Evolutionary conservation across 2,329 filamentous ascomycete genomes (phyloP).

Genomic region (Orbilia javanica): DNA sequence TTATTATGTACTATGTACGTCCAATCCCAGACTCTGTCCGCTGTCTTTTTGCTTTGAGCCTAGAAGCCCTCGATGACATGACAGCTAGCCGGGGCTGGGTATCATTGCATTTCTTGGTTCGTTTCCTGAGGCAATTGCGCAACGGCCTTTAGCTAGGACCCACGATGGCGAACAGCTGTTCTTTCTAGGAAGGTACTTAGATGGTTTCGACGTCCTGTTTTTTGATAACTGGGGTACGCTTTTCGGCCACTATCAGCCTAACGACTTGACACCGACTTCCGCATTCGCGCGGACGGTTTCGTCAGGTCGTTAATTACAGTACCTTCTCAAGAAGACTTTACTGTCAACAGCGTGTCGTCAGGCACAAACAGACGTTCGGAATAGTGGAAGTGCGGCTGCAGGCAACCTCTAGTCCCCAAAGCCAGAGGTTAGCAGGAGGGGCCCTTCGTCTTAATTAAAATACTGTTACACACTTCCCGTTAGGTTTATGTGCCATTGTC

Average conservation of each 20-base stretch:
- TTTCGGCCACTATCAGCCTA: slow-evolving; percentile 34
- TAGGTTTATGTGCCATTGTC: background rate
- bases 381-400: background rate
- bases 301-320: background rate
- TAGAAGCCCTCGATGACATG: slow-evolving; percentile 17
- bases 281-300: slow-evolving; percentile 31
- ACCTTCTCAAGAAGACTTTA: slow-evolving; percentile 12
- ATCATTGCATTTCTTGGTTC: slow-evolving; percentile 47
- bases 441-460: slow-evolving; percentile 9
- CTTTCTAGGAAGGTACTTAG: slow-evolving; percentile 45
- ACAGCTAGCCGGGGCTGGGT: slow-evolving; percentile 27
- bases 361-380: background rate
- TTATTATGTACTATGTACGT: background rate
- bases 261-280: slow-evolving; percentile 30
- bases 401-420: background rate
- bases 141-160: slow-evolving; percentile 26
- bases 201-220: background rate
- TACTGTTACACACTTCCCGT: slow-evolving; percentile 37
- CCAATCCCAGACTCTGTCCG: background rate
- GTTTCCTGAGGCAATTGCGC: slow-evolving; percentile 52
- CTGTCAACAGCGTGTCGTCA: background rate
- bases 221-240: slow-evolving; percentile 23
- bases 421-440: background rate
- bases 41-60: background rate
- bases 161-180: slow-evolving; percentile 10